Evolutionary conservation across 1,284 basidiomycete genomes (phyloP), one percentile per base, ranked within the genome.

Genomic region (Austropuccinia psidii): DNA sequence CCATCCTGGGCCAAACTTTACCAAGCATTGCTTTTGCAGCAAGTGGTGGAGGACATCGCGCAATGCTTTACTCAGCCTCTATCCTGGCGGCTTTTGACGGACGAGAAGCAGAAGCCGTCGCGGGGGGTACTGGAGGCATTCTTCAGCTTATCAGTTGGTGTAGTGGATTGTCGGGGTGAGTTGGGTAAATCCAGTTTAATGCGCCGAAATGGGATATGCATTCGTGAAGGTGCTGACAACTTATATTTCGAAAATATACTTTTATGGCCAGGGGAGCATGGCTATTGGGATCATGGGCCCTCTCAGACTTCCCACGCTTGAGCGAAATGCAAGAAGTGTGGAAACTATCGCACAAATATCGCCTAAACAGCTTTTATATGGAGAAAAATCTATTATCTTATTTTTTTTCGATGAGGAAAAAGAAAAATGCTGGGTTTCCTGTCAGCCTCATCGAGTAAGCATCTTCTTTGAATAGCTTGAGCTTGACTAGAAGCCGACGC

Each of bases 1-100:
- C 55, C 24, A 37, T 70, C 17, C 43, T 57, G 4, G 68, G 68
- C 33, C 33, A 60, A 21, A 70, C 55, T 21, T 37, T 70, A n/a
- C 68, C 68, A 1, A 70, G 61, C 24, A 37, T 70, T 17, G 68
- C 43, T 9, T 33, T 70, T 17, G 13, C 55, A 27, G 29, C 52
- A 4, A 60, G 55, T 61, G 68, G 68, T 37, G 68, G 68, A 24
- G 57, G 68, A 13, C 43, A n/a, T n/a, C 27, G 68, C 27, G 68
- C 68, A n/a, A 33, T 50, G 4, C 61, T 55, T 21, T 29, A 49
- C 1, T 33, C 55, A 35, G 68, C 55, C n/a, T 60, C 68, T 7
- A 70, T 70, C 13, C 45, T 70, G 35, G 57, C 45, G 61, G 68
- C 68, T 27, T 70, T 70, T 52, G 68, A 70, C 61, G 17, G 31